Percentiles rank a stretch among this genome's conserved stretches.
These are phyloP conservation scores for Hanseniaspora jakobsenii DNA, from an alignment of 805 yeast genomes.

Conservation along the genomic window DNA sequence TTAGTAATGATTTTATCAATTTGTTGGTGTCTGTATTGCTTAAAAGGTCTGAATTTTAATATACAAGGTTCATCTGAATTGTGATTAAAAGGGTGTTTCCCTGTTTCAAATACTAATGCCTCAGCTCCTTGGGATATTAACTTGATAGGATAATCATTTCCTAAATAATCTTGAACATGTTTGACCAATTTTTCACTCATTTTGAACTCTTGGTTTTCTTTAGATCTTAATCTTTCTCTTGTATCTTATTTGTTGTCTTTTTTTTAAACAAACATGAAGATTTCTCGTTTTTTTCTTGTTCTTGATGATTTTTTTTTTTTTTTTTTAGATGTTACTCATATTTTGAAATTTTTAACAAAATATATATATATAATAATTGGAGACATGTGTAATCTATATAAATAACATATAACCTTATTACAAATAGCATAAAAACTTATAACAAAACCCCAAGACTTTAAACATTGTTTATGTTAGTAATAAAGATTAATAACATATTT, in stretches of 20 bases:
- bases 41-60: slow-evolving; percentile 76
- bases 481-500: not conserved
- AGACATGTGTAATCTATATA: too few species aligned
- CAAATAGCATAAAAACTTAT: too few species aligned
- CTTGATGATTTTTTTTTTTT: too few species aligned
- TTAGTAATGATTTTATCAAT: slow-evolving; percentile 68
- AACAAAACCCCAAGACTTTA: too few species aligned
- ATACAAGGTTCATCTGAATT: slow-evolving; percentile 34
- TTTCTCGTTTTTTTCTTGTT: too few species aligned
- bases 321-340: too few species aligned
- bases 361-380: too few species aligned
- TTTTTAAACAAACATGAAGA: too few species aligned
- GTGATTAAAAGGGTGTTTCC: slow-evolving; percentile 55
- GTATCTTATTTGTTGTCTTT: not conserved
- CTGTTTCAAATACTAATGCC: slow-evolving; percentile 59
- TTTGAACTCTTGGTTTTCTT: not conserved
- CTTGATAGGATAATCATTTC: slow-evolving; percentile 38
- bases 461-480: not conserved
- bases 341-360: too few species aligned
- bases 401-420: too few species aligned
- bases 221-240: too few species aligned
- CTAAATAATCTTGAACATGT: slow-evolving; percentile 33
- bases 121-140: slow-evolving; percentile 84
- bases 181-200: slow-evolving; percentile 32
- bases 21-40: slow-evolving; percentile 77